These are phyloP conservation scores for Penicillium argentinense DNA, from an alignment of 495 filamentous ascomycete species.

Conservation along the genomic window DNA sequence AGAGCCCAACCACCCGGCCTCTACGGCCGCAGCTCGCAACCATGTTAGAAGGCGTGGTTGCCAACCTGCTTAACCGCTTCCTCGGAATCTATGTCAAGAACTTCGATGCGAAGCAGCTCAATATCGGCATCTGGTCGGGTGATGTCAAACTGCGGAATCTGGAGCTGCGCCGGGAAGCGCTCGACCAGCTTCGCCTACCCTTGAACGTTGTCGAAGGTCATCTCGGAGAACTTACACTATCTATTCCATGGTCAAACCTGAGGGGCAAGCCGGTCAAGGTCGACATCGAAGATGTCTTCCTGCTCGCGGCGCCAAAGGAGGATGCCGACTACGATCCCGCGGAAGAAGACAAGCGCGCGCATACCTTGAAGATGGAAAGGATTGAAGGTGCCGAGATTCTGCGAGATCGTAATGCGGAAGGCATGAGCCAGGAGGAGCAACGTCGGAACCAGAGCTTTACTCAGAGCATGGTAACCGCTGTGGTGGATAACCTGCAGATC, in stretches of 20 bases:
- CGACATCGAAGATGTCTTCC: slow-evolving; percentile 93
- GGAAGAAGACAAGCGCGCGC: slow-evolving; percentile 79
- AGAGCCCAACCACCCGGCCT: slow-evolving; percentile 29
- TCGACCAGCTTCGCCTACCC: slow-evolving; percentile 93
- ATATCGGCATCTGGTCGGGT: slow-evolving; percentile 97
- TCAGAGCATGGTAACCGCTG: slow-evolving; percentile 88
- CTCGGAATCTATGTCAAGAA: slow-evolving; percentile 99
- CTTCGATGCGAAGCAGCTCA: slow-evolving; percentile 93
- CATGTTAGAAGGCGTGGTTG: slow-evolving; percentile 70
- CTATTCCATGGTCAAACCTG: slow-evolving; percentile 95
- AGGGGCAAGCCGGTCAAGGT: slow-evolving; percentile 91
- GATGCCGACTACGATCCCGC: slow-evolving; percentile 90
- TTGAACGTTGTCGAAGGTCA: slow-evolving; percentile 96
- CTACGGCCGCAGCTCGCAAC: slow-evolving; percentile 38
- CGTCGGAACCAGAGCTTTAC: slow-evolving; percentile 96
- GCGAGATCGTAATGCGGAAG: slow-evolving; percentile 87
- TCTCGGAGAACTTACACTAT: slow-evolving; percentile 82
- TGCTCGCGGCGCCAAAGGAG: slow-evolving; percentile 90
- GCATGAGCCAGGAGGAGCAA: slow-evolving; percentile 90
- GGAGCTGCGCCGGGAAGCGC: slow-evolving; percentile 87
- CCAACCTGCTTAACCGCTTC: slow-evolving; percentile 96
- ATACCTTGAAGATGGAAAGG: slow-evolving; percentile 94
- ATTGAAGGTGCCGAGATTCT: slow-evolving; percentile 92
- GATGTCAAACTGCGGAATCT: slow-evolving; percentile 92
- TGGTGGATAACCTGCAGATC: slow-evolving; percentile 96